Conservation (phyloP, 2,329 filamentous ascomycete genomes). For the Pestalotiopsis sp. region DNA sequence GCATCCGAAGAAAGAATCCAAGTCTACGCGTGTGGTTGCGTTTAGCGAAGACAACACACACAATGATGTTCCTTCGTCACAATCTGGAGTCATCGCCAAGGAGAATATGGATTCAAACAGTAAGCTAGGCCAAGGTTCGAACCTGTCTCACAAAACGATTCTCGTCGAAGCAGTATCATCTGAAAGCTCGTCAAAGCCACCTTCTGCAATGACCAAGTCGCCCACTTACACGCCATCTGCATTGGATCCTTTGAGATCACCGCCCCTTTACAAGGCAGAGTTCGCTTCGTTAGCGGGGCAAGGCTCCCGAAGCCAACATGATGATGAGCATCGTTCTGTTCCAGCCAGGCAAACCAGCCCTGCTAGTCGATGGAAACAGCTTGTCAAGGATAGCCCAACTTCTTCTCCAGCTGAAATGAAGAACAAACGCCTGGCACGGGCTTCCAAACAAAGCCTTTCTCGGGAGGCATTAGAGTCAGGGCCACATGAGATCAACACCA, state of each 20-base stretch:
- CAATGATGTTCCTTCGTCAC: background rate
- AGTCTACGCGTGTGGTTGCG: background rate
- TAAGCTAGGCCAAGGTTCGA: background rate
- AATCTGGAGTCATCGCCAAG: background rate
- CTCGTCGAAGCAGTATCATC: background rate
- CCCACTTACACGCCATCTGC: background rate
- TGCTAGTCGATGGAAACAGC: conserved; percentile 24
- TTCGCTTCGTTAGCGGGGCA: background rate
- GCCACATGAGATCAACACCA: background rate
- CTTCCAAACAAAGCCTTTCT: conserved; percentile 12
- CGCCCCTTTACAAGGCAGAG: background rate
- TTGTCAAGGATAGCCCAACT: conserved; percentile 26
- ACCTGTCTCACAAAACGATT: background rate
- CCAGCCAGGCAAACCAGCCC: conserved; percentile 3
- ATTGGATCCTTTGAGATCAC: background rate
- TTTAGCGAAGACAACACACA: background rate
- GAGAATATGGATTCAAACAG: background rate
- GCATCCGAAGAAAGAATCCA: background rate
- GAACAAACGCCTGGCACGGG: conserved; percentile 26
- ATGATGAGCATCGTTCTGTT: background rate
- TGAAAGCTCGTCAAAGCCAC: background rate
- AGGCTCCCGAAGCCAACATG: background rate
- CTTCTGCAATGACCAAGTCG: background rate
- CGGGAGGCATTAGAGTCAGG: conserved; percentile 19
- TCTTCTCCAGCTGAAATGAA: conserved; percentile 24